Percentiles rank a stretch among this genome's conserved stretches.
Evolutionary conservation across 352 stramenopile genomes (phyloP).

Genomic region (Bremia lactucae): DNA sequence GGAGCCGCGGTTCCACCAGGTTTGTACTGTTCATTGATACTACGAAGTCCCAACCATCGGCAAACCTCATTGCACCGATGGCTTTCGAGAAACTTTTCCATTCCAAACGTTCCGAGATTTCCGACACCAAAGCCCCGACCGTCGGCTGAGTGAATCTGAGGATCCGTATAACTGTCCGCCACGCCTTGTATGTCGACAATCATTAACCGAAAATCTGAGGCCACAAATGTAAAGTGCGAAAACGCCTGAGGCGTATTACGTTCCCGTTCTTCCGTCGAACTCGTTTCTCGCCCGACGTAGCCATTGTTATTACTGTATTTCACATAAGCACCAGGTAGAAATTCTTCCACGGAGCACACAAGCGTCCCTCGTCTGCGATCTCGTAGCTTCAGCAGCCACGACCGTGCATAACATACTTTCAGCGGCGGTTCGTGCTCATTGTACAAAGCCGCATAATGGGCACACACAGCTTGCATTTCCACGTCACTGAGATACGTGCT

Average conservation of each 20-base stretch:
- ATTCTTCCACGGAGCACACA: slow-evolving; percentile 72
- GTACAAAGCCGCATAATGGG: slow-evolving; percentile 78
- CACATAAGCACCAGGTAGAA: slow-evolving; percentile 66
- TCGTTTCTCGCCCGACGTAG: slow-evolving; percentile 72
- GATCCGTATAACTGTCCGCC: slow-evolving; percentile 76
- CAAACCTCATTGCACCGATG: slow-evolving; percentile 84
- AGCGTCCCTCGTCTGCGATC: slow-evolving; percentile 40
- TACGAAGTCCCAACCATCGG: slow-evolving; percentile 62
- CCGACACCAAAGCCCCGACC: slow-evolving; percentile 72
- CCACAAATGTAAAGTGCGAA: slow-evolving; percentile 78
- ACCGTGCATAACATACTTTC: slow-evolving; percentile 75
- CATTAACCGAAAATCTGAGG: slow-evolving; percentile 77
- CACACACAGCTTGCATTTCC: slow-evolving; percentile 84
- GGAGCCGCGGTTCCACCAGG: slow-evolving; percentile 62
- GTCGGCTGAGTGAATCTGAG: slow-evolving; percentile 75
- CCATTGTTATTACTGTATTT: slow-evolving; percentile 86
- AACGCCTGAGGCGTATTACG: slow-evolving; percentile 78
- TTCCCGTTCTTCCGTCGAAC: slow-evolving; percentile 68
- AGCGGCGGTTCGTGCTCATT: slow-evolving; percentile 77
- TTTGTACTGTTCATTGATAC: slow-evolving; percentile 75
- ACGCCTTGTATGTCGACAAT: slow-evolving; percentile 83
- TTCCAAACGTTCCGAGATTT: slow-evolving; percentile 75
- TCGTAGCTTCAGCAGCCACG: slow-evolving; percentile 65
- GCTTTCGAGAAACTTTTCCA: slow-evolving; percentile 82
- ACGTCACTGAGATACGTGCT: slow-evolving; percentile 79